Conservation (phyloP, 2,329 filamentous ascomycete genomes). For the Cladosporium sp. region DNA sequence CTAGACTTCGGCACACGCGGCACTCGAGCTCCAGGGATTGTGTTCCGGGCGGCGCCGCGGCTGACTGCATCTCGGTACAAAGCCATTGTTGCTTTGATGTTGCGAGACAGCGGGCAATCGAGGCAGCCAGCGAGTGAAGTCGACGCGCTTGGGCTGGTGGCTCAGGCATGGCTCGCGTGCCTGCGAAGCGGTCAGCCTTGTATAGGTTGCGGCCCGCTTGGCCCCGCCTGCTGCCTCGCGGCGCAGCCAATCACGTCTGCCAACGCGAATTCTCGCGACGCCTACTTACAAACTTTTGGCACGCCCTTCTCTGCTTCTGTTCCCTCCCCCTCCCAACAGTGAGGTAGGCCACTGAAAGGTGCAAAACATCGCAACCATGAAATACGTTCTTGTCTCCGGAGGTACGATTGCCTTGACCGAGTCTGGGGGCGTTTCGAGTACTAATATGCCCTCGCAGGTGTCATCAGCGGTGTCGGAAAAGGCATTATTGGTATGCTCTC, state of each 20-base stretch:
- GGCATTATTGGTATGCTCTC: slow-evolving; percentile 52
- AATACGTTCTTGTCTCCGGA: slow-evolving; percentile 75
- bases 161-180: no score
- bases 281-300: slow-evolving; percentile 8
- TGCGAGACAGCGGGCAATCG: no score
- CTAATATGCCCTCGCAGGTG: slow-evolving; percentile 32
- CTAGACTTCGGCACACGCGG: slow-evolving; percentile 4
- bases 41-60: neutral
- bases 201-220: no score
- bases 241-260: neutral
- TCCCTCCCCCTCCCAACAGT: slow-evolving; percentile 37
- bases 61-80: neutral
- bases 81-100: no score
- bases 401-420: slow-evolving; percentile 43
- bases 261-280: slow-evolving; percentile 7
- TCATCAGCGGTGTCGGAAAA: slow-evolving; percentile 56
- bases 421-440: neutral
- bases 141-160: no score
- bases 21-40: neutral
- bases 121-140: no score
- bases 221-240: no score
- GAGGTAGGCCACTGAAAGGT: slow-evolving; percentile 35
- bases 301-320: slow-evolving; percentile 19
- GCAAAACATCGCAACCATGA: slow-evolving; percentile 52
- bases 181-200: no score